Percentiles rank a stretch among this genome's conserved stretches.
phyloP scores from a whole-genome alignment of 2,329 filamentous ascomycete species.

The Balansia obtecta region DNA sequence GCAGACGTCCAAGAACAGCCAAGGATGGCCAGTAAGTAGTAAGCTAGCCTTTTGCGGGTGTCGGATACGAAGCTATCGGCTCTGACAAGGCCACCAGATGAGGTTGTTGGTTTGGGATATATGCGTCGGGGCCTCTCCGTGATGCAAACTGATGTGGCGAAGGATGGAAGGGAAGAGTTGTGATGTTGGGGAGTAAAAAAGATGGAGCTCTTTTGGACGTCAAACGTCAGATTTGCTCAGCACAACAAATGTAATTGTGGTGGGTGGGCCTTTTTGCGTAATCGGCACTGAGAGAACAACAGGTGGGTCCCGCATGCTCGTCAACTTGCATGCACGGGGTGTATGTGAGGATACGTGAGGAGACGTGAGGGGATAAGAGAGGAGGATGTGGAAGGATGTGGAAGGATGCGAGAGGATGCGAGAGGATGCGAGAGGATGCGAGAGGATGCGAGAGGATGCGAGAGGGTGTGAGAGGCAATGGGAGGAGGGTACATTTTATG shows the following conservation, averaged over 20 bases:
- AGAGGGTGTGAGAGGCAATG: no score
- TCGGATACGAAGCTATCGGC: constrained; percentile 2
- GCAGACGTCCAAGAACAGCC: constrained; percentile 28
- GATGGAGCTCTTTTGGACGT: constrained; percentile 13
- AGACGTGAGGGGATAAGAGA: no score
- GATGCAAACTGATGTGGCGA: constrained; percentile 4
- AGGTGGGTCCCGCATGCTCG: not conserved
- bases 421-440: no score
- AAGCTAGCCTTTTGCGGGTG: constrained; percentile 7
- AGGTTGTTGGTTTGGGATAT: not conserved
- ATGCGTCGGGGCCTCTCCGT: not conserved
- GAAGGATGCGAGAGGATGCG: no score
- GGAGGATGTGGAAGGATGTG: no score
- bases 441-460: no score
- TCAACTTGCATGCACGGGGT: not conserved
- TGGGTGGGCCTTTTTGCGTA: constrained; percentile 28
- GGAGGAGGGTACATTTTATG: no score
- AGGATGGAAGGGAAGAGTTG: constrained; percentile 10
- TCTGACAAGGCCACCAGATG: not conserved
- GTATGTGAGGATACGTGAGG: no score
- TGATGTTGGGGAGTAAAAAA: constrained; percentile 18
- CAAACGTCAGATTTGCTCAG: constrained; percentile 23
- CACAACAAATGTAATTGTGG: constrained; percentile 6
- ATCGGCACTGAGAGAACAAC: constrained; percentile 13
- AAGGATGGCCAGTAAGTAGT: no score